Conservation (phyloP, 2,329 filamentous ascomycete species). For the Alternaria novae-zelandiae region DNA sequence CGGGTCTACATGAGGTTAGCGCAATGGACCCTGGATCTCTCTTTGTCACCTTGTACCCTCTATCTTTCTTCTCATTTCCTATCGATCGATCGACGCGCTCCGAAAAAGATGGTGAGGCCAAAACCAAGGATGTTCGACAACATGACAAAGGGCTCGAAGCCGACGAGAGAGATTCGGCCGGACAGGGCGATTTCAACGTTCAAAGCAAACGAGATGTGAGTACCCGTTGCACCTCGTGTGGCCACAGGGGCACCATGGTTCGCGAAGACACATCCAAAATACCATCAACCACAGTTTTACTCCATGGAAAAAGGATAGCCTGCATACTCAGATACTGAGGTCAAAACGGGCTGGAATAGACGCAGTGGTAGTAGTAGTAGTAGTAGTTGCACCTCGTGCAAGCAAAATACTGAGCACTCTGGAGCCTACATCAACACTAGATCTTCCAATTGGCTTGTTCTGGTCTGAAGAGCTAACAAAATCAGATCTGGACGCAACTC, state of each 20-base stretch:
- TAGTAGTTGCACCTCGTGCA: not conserved
- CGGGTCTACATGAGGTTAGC: not conserved
- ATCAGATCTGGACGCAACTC: not conserved
- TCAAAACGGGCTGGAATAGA: too few relatives aligned
- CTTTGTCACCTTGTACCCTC: not conserved
- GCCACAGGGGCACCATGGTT: too few relatives aligned
- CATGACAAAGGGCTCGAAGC: not conserved
- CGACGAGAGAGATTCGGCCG: not conserved
- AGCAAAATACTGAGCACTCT: not conserved
- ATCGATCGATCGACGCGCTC: not conserved
- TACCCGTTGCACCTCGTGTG: not conserved
- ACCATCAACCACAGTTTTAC: too few relatives aligned
- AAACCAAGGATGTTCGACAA: not conserved
- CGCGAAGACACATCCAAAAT: too few relatives aligned
- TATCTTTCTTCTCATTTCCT: not conserved
- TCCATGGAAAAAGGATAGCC: too few relatives aligned
- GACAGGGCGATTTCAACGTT: not conserved
- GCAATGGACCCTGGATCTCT: not conserved
- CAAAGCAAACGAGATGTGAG: not conserved
- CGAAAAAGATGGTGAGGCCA: not conserved
- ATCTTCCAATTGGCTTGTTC: not conserved
- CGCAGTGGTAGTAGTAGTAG: too few relatives aligned
- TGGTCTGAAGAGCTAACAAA: not conserved
- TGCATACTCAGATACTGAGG: too few relatives aligned
- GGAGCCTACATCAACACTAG: not conserved